Percentiles rank a stretch among this genome's conserved stretches.
Conservation (phyloP, 2,329 filamentous ascomycete genomes). For the Herpotrichia juniperi region DNA sequence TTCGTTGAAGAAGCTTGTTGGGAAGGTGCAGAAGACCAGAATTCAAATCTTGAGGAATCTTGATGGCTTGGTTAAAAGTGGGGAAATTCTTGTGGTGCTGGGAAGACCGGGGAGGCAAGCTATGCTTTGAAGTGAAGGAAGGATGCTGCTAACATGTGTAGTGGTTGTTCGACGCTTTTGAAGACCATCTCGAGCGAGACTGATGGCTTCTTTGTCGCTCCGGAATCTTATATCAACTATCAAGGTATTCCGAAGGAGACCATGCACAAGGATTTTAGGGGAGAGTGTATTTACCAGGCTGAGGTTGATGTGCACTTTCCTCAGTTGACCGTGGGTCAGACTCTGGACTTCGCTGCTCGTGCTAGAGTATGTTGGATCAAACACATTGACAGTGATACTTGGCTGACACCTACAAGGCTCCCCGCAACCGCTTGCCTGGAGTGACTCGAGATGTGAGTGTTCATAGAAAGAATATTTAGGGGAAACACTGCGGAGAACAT, state of each 20-base stretch:
- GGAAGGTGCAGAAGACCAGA: too few relatives aligned
- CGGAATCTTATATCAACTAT: slow-evolving; percentile 63
- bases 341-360: slow-evolving; percentile 64
- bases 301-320: slow-evolving; percentile 57
- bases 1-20: too few relatives aligned
- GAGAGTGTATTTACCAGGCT: slow-evolving; percentile 53
- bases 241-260: slow-evolving; percentile 56
- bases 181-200: slow-evolving; percentile 67
- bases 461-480: neutral
- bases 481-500: neutral
- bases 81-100: slow-evolving; percentile 55
- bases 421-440: slow-evolving; percentile 73
- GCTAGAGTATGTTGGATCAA: slow-evolving; percentile 38
- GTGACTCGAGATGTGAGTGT: slow-evolving; percentile 46
- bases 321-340: slow-evolving; percentile 63
- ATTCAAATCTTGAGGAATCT: too few relatives aligned
- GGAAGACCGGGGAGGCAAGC: slow-evolving; percentile 55
- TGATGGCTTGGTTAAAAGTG: slow-evolving; percentile 57
- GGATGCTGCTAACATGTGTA: neutral
- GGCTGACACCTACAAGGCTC: slow-evolving; percentile 49
- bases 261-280: slow-evolving; percentile 55
- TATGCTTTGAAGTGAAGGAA: neutral
- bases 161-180: slow-evolving; percentile 67
- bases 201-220: slow-evolving; percentile 63
- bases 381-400: neutral